Percentiles rank a stretch among this genome's conserved stretches.
These are phyloP conservation scores for Penicillium sp. DNA, from an alignment of 2,329 filamentous ascomycete species.

Conservation along the genomic window DNA sequence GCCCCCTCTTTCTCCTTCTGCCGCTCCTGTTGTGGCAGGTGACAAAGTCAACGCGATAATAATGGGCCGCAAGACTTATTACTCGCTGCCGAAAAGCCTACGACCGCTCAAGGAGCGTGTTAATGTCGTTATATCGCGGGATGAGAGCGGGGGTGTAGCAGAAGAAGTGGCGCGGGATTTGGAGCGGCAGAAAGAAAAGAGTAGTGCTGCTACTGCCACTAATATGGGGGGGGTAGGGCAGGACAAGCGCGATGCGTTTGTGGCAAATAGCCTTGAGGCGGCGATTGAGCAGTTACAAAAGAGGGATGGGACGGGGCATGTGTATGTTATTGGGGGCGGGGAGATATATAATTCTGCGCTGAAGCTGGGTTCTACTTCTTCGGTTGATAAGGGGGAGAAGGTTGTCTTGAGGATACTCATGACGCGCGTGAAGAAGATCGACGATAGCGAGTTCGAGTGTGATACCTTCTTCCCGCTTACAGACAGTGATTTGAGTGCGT, in stretches of 20 bases:
- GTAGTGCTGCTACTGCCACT: neutral
- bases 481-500: constrained; percentile 25
- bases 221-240: constrained; percentile 14
- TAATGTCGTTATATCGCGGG: constrained; percentile 73
- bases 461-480: constrained; percentile 47
- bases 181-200: constrained; percentile 23
- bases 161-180: constrained; percentile 34
- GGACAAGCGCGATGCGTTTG: constrained; percentile 40
- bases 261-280: constrained; percentile 56
- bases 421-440: constrained; percentile 35
- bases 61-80: constrained; percentile 98
- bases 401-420: constrained; percentile 34
- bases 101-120: constrained; percentile 74
- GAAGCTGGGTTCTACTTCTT: constrained; percentile 15
- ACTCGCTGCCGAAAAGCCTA: constrained; percentile 75
- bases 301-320: constrained; percentile 45
- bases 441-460: constrained; percentile 36
- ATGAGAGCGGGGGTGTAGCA: constrained; percentile 26
- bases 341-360: constrained; percentile 78
- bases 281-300: constrained; percentile 47
- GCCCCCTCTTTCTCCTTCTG: constrained; percentile 5
- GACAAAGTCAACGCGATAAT: constrained; percentile 66
- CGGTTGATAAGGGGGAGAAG: neutral
- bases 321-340: constrained; percentile 87
- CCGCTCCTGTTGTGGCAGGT: constrained; percentile 17